These are phyloP conservation scores for Mycena maculata DNA, from an alignment of 768 basidiomycete species.

Conservation along the genomic window DNA sequence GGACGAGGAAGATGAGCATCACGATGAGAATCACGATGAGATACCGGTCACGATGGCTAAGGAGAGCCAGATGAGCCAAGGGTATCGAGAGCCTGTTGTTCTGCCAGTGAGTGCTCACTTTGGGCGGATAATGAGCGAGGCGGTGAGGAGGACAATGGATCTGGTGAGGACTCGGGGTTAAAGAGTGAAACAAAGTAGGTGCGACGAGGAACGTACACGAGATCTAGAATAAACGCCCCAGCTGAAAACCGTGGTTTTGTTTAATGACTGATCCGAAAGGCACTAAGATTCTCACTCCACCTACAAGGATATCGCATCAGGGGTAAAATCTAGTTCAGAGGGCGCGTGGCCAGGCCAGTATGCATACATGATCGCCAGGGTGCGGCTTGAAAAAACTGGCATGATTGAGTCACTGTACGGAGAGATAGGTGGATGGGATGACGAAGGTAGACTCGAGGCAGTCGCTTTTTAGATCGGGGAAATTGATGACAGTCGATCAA, in stretches of 20 bases:
- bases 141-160: not conserved
- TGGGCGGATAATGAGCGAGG: not conserved
- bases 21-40: conserved; percentile 3
- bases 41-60: conserved; percentile 1
- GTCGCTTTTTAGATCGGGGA: too few species aligned
- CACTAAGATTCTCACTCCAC: too few species aligned
- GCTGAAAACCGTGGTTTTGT: not conserved
- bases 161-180: not conserved
- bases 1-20: not conserved
- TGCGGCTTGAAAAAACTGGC: too few species aligned
- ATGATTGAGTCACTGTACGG: too few species aligned
- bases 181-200: not conserved
- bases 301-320: too few species aligned
- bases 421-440: too few species aligned
- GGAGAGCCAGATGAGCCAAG: not conserved
- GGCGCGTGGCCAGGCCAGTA: too few species aligned
- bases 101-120: conserved; percentile 1
- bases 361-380: too few species aligned
- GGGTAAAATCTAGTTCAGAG: too few species aligned
- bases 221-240: not conserved
- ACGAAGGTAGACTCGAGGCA: too few species aligned
- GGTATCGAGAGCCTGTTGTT: not conserved
- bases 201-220: not conserved
- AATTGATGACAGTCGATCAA: too few species aligned
- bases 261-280: too few species aligned